These are phyloP conservation scores for Pichia scutulata DNA, from an alignment of 805 yeast species.

Conservation along the genomic window DNA sequence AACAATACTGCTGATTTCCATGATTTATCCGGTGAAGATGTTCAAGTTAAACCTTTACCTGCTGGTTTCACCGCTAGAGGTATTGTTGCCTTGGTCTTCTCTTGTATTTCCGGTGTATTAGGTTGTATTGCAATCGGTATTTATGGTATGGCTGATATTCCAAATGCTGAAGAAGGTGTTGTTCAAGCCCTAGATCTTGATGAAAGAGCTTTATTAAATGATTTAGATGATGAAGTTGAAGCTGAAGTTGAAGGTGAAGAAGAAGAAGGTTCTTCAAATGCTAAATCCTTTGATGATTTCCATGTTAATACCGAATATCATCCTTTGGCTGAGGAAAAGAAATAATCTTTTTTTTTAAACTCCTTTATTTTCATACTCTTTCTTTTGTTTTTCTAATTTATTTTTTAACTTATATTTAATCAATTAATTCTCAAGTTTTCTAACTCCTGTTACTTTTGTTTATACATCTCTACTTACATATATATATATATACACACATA, in stretches of 20 bases:
- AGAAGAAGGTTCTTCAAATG: conserved; percentile 7
- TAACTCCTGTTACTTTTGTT: no score
- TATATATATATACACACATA: no score
- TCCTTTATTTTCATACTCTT: neutral
- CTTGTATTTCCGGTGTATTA: conserved; percentile 74
- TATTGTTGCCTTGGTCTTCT: conserved; percentile 87
- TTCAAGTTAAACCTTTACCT: conserved; percentile 63
- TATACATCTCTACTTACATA: neutral
- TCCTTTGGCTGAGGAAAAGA: neutral
- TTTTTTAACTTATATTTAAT: no score
- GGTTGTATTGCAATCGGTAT: conserved; percentile 71
- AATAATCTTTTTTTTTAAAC: conserved; percentile 3
- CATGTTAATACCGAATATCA: neutral
- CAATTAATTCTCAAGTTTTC: no score
- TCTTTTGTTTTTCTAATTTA: neutral
- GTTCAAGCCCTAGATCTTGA: conserved; percentile 47
- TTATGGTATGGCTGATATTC: conserved; percentile 83
- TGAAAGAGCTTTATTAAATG: conserved; percentile 29
- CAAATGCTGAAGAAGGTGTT: conserved; percentile 57
- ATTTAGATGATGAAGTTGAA: neutral
- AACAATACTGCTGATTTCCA: conserved; percentile 56
- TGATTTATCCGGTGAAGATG: conserved; percentile 68
- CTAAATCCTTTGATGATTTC: conserved; percentile 12
- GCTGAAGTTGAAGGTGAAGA: conserved; percentile 2
- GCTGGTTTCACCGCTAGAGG: conserved; percentile 92